A percentile compares a stretch with the other conserved stretches of the same genome.
Evolutionary conservation across 2,329 filamentous ascomycete species (phyloP).

Genomic region (Emydomyces testavorans): DNA sequence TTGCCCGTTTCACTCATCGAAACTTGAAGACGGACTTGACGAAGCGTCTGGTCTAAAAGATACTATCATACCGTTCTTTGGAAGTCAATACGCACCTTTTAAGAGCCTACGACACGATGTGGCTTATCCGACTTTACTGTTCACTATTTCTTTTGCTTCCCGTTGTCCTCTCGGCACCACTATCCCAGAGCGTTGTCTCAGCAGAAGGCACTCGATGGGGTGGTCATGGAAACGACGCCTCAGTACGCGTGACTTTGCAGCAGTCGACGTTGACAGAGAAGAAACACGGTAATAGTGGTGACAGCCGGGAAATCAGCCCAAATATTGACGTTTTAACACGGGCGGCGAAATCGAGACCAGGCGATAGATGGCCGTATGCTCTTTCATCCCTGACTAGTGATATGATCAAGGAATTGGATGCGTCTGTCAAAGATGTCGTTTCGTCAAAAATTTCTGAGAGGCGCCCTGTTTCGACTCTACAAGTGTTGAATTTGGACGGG

Average conservation of each 20-base stretch:
- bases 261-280: not conserved
- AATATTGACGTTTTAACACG: not conserved
- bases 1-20: too few relatives aligned
- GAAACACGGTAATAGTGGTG: not conserved
- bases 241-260: not conserved
- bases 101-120: slow-evolving; percentile 1
- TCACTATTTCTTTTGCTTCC: not conserved
- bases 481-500: not conserved
- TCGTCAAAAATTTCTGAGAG: not conserved
- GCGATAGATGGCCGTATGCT: slow-evolving; percentile 9
- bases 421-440: not conserved
- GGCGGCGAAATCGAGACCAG: slow-evolving; percentile 1
- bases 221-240: not conserved
- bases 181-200: not conserved
- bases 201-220: not conserved
- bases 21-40: too few relatives aligned
- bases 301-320: not conserved
- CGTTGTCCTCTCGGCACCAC: not conserved
- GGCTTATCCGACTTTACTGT: not conserved
- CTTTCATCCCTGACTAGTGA: slow-evolving; percentile 1
- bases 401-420: not conserved
- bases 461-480: not conserved
- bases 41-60: too few relatives aligned
- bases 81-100: too few relatives aligned
- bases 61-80: too few relatives aligned